phyloP scores from a whole-genome alignment of 805 yeast genomes.

The Kuraishia cidri region DNA sequence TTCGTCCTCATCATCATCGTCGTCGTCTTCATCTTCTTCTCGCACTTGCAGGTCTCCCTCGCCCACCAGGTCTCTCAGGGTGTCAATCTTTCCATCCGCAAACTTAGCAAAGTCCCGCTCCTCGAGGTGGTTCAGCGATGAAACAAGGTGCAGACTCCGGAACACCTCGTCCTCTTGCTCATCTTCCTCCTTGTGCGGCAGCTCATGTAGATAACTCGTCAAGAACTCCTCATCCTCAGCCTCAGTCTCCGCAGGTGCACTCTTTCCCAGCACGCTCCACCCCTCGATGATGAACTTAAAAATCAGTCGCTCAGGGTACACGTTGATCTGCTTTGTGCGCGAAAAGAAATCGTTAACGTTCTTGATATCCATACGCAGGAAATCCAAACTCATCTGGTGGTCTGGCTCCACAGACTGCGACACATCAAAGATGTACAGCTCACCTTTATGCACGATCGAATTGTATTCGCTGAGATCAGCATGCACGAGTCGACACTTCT shows the following conservation, averaged over 20 bases:
- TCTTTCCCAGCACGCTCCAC: slow-evolving; percentile 16
- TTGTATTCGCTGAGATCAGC: slow-evolving; percentile 97
- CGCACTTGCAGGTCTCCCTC: slow-evolving; percentile 19
- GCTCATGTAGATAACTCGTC: slow-evolving; percentile 29
- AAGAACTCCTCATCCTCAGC: slow-evolving; percentile 33
- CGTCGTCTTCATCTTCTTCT: slow-evolving; percentile 20
- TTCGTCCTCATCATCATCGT: slow-evolving; percentile 11
- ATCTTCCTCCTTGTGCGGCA: slow-evolving; percentile 56
- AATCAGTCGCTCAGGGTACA: slow-evolving; percentile 73
- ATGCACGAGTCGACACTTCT: slow-evolving; percentile 84
- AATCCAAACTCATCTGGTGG: slow-evolving; percentile 94
- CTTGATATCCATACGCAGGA: slow-evolving; percentile 94
- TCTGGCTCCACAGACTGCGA: slow-evolving; percentile 97
- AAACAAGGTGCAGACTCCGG: slow-evolving; percentile 67
- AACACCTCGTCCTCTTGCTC: slow-evolving; percentile 79
- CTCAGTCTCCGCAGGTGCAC: slow-evolving; percentile 23
- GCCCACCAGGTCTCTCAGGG: slow-evolving; percentile 59
- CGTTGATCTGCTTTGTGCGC: slow-evolving; percentile 59
- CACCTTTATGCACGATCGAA: slow-evolving; percentile 71
- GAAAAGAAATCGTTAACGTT: slow-evolving; percentile 86
- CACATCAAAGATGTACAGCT: slow-evolving; percentile 86
- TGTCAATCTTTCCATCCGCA: slow-evolving; percentile 71
- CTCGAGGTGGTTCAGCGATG: slow-evolving; percentile 76
- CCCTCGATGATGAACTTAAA: slow-evolving; percentile 68
- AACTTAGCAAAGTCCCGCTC: slow-evolving; percentile 85